phyloP scores from a whole-genome alignment of 495 filamentous ascomycete genomes.

The Daldinia decipiens region DNA sequence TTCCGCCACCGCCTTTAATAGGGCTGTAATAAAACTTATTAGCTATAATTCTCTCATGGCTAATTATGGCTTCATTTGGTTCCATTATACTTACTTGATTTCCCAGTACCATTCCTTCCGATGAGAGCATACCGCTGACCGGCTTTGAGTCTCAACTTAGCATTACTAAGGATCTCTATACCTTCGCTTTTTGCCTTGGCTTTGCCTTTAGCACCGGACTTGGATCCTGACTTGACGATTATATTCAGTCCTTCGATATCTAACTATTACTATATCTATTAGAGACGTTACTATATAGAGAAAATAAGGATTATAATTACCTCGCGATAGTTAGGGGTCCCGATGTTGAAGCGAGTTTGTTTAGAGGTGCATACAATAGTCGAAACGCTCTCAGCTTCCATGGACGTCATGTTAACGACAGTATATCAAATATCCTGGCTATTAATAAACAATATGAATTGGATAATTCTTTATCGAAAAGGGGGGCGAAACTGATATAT shows the following conservation, averaged over 20 bases:
- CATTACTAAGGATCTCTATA: slow-evolving; percentile 74
- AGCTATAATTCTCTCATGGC: slow-evolving; percentile 4
- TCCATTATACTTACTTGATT: slow-evolving; percentile 69
- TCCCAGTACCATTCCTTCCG: slow-evolving; percentile 82
- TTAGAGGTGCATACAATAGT: slow-evolving; percentile 65
- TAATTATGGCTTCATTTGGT: neutral
- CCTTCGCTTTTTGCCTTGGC: slow-evolving; percentile 64
- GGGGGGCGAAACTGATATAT: slow-evolving; percentile 9
- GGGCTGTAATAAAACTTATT: slow-evolving; percentile 55
- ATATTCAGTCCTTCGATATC: slow-evolving; percentile 75
- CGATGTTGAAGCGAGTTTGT: slow-evolving; percentile 68
- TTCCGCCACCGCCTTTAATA: slow-evolving; percentile 77
- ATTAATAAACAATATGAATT: neutral
- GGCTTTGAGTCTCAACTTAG: slow-evolving; percentile 73
- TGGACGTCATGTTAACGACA: slow-evolving; percentile 54
- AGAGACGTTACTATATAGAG: neutral
- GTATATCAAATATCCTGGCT: neutral
- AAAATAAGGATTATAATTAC: slow-evolving; percentile 39
- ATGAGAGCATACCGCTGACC: slow-evolving; percentile 78
- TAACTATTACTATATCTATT: slow-evolving; percentile 56
- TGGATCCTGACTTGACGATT: slow-evolving; percentile 61
- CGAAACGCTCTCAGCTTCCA: slow-evolving; percentile 57
- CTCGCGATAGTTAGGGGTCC: slow-evolving; percentile 63
- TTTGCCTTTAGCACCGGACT: slow-evolving; percentile 51
- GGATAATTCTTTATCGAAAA: neutral